Evolutionary conservation across 345 rosid species (phyloP), one percentile per base, ranked within the genome.

Genomic region (Gossypium stocksii): DNA sequence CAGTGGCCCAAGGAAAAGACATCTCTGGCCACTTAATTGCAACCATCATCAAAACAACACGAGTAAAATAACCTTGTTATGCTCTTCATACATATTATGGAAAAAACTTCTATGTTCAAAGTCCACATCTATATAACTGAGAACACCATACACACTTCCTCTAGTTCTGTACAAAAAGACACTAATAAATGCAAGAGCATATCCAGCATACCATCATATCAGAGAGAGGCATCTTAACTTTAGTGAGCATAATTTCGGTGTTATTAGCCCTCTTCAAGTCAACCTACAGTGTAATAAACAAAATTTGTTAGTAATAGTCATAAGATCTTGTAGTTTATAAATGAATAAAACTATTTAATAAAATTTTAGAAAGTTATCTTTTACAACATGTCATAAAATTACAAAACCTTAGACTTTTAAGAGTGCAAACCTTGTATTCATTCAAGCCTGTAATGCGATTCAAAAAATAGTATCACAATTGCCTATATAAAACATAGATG

Each of bases 161-260:
- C 58, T 70, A 48, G 43, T 34, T 34, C 17, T 61, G 53, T 17
- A 22, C 44, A 75, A n/a, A 54, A 64, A 34, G 41, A 34, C 45
- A 27, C 5, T 41, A 65, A n/a, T 5, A 51, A 79, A 23, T 65
- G 60, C 13, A 9, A 56, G 45, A 44, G 72, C 20, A 52, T 78
- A 60, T 73, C 74, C 66, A 81, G 77, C 92, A 87, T 86, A 96
- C 99, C 99, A 93, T 96, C 99, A 96, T 90, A 86, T 93, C 97
- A 67, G 98, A 81, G 66, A 96, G 90, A 10, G 97, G 97, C 99
- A 96, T 96, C 88, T 96, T 96, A 62, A 96, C 97, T 87, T 96
- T 96, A 56, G 99, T 96, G 77, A 96, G 99, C 99, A 96, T 96
- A 77, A 96, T 96, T 86, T 96, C 98, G 61, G 98, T 96, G 89